Conservation (phyloP, 1,284 basidiomycete species). For the Puccinia novopanici region DNA sequence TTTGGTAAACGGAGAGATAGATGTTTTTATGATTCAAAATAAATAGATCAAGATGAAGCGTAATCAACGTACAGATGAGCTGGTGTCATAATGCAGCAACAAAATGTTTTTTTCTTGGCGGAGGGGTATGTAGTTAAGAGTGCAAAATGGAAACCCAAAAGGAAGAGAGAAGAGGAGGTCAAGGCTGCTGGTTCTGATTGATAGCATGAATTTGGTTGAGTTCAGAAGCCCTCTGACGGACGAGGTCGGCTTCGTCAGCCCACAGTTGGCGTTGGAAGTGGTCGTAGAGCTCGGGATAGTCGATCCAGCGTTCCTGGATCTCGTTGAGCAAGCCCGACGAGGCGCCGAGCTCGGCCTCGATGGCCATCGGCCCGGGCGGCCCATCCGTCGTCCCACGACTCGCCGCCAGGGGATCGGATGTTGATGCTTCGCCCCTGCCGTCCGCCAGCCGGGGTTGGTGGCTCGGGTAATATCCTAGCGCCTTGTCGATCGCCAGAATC, state of each 20-base stretch:
- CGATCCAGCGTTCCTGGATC: slow-evolving; percentile 62
- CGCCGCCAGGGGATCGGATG: too few relatives aligned
- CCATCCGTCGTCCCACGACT: too few relatives aligned
- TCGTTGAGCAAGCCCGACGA: slow-evolving; percentile 64
- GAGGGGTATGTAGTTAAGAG: neutral
- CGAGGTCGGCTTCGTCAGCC: slow-evolving; percentile 39
- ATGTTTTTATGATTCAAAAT: neutral
- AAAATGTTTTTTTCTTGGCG: neutral
- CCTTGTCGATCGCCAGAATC: slow-evolving; percentile 77
- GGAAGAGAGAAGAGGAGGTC: neutral
- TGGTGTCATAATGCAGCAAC: neutral
- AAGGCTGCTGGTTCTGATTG: neutral
- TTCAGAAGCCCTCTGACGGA: slow-evolving; percentile 26
- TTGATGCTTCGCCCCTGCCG: too few relatives aligned
- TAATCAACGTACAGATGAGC: neutral
- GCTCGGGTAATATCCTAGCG: slow-evolving; percentile 79
- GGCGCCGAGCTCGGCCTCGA: slow-evolving; percentile 65
- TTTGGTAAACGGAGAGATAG: neutral
- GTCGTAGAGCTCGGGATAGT: slow-evolving; percentile 49
- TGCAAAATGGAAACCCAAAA: neutral
- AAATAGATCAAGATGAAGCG: neutral
- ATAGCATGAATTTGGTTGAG: slow-evolving; percentile 29
- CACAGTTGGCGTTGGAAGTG: slow-evolving; percentile 39
- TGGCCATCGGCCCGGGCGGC: slow-evolving; percentile 60
- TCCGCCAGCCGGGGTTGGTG: slow-evolving; percentile 62